Base-by-base conservation (phyloP, 164 flowering plant species). In the Liquidambar formosana region DNA sequence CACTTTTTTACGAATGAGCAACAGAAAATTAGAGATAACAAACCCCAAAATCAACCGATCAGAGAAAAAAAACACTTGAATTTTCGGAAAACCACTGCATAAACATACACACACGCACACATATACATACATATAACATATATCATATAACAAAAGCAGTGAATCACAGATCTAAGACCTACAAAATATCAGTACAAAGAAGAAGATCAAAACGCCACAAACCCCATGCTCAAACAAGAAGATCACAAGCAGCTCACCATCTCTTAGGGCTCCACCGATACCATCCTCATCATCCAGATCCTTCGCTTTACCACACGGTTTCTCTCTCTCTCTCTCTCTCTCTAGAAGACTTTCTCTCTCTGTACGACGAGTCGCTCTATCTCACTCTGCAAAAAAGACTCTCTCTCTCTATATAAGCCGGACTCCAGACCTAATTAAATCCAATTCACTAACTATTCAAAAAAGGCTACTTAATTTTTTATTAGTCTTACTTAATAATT, bases 401-500 rank as follows among this genome's bases (percentile, higher is more conserved):
- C 53, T 63, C 69, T 70, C 74, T 70, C 72, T 63, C 75, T 51
- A 27, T 21, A 26, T 16, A 10, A 5, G 2, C 48, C 68, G 80
- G 83, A 80, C 63, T 56, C 62, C 63, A 80, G 69, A 21, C 45
- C 44, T 47, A 22, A 72, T 77, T 75, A 70, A 80, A 77, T 80
- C 69, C 69, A 53, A 11, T 64, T 73, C 53, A 72, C 61, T 41
- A 70, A 65, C 70, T 41, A 14, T 13, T 5, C 11, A 14, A 61
- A 13, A 22, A 57, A 65, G 41, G 47, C 25, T 22, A 25, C 26
- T 61, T 44, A 4, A 33, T 64, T 58, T 49, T n/a, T 33, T 2
- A 33, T 33, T 2, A 33, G 41, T 33, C 14, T 47, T n/a, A 22
- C n/a, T 16, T 12, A 23, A 11, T 19, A 44, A 54, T n/a, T 26